Base-by-base conservation (phyloP, 73 alveolate species). In the Effrenium voratum region DNA sequence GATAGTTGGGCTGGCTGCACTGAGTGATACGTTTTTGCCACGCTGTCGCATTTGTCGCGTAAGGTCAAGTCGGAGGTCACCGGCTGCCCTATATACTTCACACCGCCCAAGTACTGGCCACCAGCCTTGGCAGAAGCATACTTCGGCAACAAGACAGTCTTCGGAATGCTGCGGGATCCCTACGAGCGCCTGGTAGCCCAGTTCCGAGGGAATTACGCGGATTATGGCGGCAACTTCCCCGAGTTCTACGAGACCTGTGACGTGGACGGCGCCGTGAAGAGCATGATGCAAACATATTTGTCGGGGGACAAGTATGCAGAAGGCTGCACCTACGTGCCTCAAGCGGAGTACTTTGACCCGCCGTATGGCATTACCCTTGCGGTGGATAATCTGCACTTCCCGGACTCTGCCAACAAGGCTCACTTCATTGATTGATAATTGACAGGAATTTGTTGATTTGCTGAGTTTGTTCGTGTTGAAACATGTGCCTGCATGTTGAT, bases 31-130 rank as follows among this genome's bases (percentile, higher is more conserved):
- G n/a, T n/a, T n/a, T n/a, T n/a, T n/a, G n/a, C n/a, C n/a, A n/a
- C n/a, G n/a, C n/a, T n/a, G n/a, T n/a, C n/a, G n/a, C n/a, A n/a
- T n/a, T n/a, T n/a, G n/a, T n/a, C n/a, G n/a, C n/a, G n/a, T n/a
- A n/a, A n/a, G n/a, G n/a, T n/a, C n/a, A n/a, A n/a, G n/a, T 87
- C 95, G 52, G 68, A 87, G 1, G 95, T 60, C 38, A 87, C 95
- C 70, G 95, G 95, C 38, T 87, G 95, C 95, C 94, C 94, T 2
- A 24, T 85, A 59, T 87, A 63, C 75, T 87, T 40, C 95, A 87
- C 95, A 26, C 95, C 81, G 5, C 44, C 80, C 5, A 92, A 92
- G 49, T n/a, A 92, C 34, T 92, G 98, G 98, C 98, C 98, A 28
- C 30, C 26, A 19, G 98, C 46, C n/a, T 32, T 92, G 60, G 98